Evolutionary conservation across 2,329 filamentous ascomycete genomes (phyloP), one percentile per base, ranked within the genome.

Genomic region (Fusarium liriodendri): DNA sequence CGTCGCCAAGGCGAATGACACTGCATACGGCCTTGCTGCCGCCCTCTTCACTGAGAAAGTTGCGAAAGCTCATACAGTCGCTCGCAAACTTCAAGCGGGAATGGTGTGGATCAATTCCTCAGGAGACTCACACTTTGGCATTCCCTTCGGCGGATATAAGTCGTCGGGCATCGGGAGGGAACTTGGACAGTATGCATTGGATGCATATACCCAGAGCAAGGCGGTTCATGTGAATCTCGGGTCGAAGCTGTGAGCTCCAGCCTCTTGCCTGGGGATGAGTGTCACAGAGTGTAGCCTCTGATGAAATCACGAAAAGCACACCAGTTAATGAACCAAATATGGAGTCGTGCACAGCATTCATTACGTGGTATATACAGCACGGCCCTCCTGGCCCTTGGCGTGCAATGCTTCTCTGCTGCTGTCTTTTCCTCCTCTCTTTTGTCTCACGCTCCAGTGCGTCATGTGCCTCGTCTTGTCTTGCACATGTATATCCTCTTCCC

Each of bases 41-140:
- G 85, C 87, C 0, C 80, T 91, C 9, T 90, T 89, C 72, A 89
- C 88, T 0, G 81, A 86, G 71, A 84, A 89, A 71, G 83, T 89
- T 52, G 81, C 71, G 25, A 76, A 71, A 58, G 81, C 81, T 8
- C 78, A 80, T 67, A 77, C 68, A 45, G 77, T 82, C 6, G 78
- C 85, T 52, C 85, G 85, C 63, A 88, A 84, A 45, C 85, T 90
- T 37, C 86, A 89, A 78, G 84, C 87, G 9, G 88, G 88, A 29
- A 82, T 81, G 76, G 79, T 82, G 16, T 82, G 77, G 70, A 78
- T 82, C 67, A 83, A 83, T 67, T 77, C 74, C 2, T 73, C 72
- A 3, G 64, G 64, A 5, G 64, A 71, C 27, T 60, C 73, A 14
- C 70, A 78, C 58, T 71, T 69, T 64, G 70, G 66, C 37, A 74